Percentiles rank a stretch among this genome's conserved stretches.
Evolutionary conservation across 2,329 filamentous ascomycete species (phyloP).

Genomic region (Cladorrhinum sp.): DNA sequence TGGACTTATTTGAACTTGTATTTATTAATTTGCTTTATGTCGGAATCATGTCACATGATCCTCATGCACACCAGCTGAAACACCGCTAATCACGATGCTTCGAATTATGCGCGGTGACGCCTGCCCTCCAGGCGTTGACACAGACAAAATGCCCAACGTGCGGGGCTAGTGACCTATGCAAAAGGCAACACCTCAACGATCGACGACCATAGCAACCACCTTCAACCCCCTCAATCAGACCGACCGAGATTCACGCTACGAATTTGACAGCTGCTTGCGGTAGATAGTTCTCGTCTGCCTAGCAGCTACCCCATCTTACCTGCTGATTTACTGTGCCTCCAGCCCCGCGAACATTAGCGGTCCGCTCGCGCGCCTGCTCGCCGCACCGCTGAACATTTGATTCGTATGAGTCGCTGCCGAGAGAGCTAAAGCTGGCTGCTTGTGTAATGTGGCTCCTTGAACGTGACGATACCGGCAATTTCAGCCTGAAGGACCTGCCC

Average conservation of each 20-base stretch:
- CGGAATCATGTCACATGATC: too few relatives aligned
- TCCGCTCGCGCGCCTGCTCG: conserved; percentile 7
- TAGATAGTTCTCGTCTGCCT: conserved; percentile 13
- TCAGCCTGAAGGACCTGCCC: conserved; percentile 12
- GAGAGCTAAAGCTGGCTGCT: conserved; percentile 8
- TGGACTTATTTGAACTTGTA: too few relatives aligned
- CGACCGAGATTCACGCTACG: conserved; percentile 14
- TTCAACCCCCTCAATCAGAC: conserved; percentile 6
- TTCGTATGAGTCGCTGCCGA: conserved; percentile 10
- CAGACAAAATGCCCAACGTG: conserved; percentile 10
- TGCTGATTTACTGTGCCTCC: conserved; percentile 6
- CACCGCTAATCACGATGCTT: conserved; percentile 18
- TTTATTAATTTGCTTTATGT: too few relatives aligned
- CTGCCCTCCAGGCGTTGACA: conserved; percentile 2
- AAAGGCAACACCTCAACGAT: too few relatives aligned
- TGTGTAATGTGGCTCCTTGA: conserved; percentile 17
- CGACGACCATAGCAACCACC: conserved; percentile 1
- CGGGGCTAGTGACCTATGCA: conserved; percentile 11
- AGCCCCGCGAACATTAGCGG: too few relatives aligned
- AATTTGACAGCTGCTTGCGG: conserved; percentile 6
- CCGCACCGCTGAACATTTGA: conserved; percentile 2
- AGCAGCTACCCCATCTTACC: conserved; percentile 13
- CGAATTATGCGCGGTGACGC: conserved; percentile 12
- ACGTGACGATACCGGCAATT: conserved; percentile 16
- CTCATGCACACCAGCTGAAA: conserved; percentile 11